Evolutionary conservation across 2,329 filamentous ascomycete genomes (phyloP), one percentile per base, ranked within the genome.

Genomic region (Diaporthe citriasiana): DNA sequence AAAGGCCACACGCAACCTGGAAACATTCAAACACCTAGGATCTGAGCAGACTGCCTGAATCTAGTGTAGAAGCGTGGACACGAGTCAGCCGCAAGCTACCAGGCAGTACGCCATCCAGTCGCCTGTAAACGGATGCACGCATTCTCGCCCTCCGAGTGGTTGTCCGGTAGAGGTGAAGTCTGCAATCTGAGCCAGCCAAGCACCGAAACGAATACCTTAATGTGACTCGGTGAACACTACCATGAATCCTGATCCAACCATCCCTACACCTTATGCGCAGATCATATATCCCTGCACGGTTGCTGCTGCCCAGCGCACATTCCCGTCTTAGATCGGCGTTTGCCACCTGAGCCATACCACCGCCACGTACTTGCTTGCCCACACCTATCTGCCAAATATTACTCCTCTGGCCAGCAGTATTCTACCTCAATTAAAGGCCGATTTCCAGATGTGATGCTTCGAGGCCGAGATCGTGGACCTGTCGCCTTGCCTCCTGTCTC

Each of bases 401-500:
- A 17, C 15, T 65, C 42, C 60, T 47, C 9, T 50, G 27, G 40
- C 25, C 60, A 45, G 27, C 42, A 9, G 30, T n/a, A 65, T 38
- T n/a, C 22, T 47, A 33, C 27, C 56, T 60, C 35, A 27, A 59
- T 33, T 17, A 38, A 13, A 66, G 15, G 12, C 3, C 42, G 27
- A 66, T 66, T 50, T 47, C 42, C 60, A 66, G 60, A 66, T 66
- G 60, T 66, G 60, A 66, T 66, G 60, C 38, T 66, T 47, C 30
- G 27, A 66, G 60, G 30, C 30, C 40, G 13, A 50, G 60, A 66
- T 50, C 60, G 60, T 66, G 60, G 42, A 50, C 60, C 42, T 66
- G 60, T 30, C 60, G 60, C 42, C 60, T 25, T 66, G 60, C 60
- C 45, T 66, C 60, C 45, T 51, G 60, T 66, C 42, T 66, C 60